Evolutionary conservation across 176 grass and related monocot species (phyloP), one percentile per base, ranked within the genome.

Genomic region (Otatea glauca): DNA sequence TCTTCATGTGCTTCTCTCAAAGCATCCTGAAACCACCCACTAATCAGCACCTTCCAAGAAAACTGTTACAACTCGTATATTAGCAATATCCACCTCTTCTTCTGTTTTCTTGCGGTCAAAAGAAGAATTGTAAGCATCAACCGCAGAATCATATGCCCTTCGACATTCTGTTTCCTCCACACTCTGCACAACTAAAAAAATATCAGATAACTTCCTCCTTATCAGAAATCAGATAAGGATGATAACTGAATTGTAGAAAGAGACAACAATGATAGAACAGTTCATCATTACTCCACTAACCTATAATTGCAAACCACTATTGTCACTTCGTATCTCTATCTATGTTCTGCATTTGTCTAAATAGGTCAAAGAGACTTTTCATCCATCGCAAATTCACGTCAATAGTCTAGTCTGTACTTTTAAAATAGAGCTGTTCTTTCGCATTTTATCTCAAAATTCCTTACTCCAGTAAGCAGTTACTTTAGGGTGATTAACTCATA

Each of bases 121-220:
- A 82, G 88, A 91, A 88, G 93, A 95, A 83, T 85, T 90, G 68
- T 96, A 99, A 69, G 76, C 71, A 66, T 89, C 91, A 17, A 91
- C 54, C 61, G 96, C 96, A 78, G 83, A 83, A 87, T 99, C 96
- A 70, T 94, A 99, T 58, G 96, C 96, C 82, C 86, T 96, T 53
- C 78, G 87, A 70, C 96, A 99, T 92, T 99, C 96, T 56, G 88
- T 78, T 87, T 99, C 96, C 91, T 99, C 96, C 65, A 99, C 96
- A 86, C 88, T 94, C 96, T 96, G 84, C 69, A 88, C 38, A 87
- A 65, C 41, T 27, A 67, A 76, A 55, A 55, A 79, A 38, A 0
- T 39, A 47, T 88, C 25, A 91, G 56, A 81, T 70, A 81, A 53
- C 25, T 29, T 59, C 17, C 62, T 24, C 61, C 35, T 2, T 74